phyloP scores from a whole-genome alignment of 441 rosid genomes.

The Gossypium gossypioides region DNA sequence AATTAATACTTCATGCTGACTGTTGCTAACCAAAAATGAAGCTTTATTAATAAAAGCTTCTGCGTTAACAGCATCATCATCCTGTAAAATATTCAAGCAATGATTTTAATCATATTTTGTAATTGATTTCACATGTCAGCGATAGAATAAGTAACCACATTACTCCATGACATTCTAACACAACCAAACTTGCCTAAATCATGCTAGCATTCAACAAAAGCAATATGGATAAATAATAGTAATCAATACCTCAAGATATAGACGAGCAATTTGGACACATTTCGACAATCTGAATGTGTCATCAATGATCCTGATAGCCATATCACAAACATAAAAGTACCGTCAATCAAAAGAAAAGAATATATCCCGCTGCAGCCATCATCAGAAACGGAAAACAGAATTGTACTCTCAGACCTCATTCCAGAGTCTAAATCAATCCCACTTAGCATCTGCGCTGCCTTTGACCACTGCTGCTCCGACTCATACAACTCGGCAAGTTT shows the following conservation, averaged over 20 bases:
- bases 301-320: constrained; percentile 60
- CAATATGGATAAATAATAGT: background rate
- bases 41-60: constrained; percentile 96
- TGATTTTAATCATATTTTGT: background rate
- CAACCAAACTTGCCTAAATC: background rate
- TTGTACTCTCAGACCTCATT: constrained; percentile 64
- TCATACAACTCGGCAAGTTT: constrained; percentile 91
- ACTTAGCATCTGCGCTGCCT: constrained; percentile 97
- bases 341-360: background rate
- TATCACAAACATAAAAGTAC: constrained; percentile 8
- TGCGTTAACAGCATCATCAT: constrained; percentile 93
- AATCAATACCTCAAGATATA: constrained; percentile 78
- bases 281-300: constrained; percentile 77
- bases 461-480: constrained; percentile 90
- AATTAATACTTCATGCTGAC: constrained; percentile 83
- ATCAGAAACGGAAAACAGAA: background rate
- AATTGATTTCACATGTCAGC: constrained; percentile 6
- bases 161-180: background rate
- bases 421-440: constrained; percentile 94
- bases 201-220: background rate
- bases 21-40: constrained; percentile 90
- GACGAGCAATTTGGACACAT: constrained; percentile 95
- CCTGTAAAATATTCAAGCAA: constrained; percentile 34
- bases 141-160: background rate
- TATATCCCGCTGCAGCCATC: background rate